These are phyloP conservation scores for Fusarium newnesense DNA, from an alignment of 2,329 filamentous ascomycete species.

Conservation along the genomic window DNA sequence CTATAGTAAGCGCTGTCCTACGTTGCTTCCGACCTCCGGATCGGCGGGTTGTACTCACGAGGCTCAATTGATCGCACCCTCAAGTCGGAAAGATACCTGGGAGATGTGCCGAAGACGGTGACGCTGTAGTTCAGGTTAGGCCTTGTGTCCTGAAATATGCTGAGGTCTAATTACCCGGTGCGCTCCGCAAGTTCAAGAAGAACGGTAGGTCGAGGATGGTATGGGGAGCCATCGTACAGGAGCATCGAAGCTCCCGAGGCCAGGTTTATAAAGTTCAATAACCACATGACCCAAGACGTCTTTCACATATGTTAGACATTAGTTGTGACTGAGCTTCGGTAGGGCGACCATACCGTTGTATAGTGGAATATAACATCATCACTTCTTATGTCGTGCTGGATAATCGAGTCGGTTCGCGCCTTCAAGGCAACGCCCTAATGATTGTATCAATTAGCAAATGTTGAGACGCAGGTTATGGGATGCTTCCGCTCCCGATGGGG, in stretches of 20 bases:
- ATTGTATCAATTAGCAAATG: background rate
- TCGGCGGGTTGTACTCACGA: no score
- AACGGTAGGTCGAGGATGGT: background rate
- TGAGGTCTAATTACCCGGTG: background rate
- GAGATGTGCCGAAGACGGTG: background rate
- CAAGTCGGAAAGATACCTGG: background rate
- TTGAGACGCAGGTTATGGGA: no score
- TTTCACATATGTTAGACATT: background rate
- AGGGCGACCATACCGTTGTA: background rate
- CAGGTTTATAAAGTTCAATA: background rate
- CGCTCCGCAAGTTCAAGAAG: background rate
- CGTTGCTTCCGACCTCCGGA: no score
- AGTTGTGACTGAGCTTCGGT: background rate
- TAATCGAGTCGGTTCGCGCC: background rate
- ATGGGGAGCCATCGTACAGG: background rate
- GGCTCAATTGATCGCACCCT: background rate
- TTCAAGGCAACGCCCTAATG: background rate
- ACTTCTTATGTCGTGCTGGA: background rate
- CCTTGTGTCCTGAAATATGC: background rate
- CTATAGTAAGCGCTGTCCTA: background rate
- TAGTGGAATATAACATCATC: background rate
- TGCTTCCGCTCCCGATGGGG: no score
- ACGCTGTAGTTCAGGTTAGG: background rate
- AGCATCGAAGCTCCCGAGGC: background rate
- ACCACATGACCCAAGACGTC: background rate